Base-by-base conservation (phyloP, 1,284 basidiomycete genomes). In the Leccinum pallidistipes region DNA sequence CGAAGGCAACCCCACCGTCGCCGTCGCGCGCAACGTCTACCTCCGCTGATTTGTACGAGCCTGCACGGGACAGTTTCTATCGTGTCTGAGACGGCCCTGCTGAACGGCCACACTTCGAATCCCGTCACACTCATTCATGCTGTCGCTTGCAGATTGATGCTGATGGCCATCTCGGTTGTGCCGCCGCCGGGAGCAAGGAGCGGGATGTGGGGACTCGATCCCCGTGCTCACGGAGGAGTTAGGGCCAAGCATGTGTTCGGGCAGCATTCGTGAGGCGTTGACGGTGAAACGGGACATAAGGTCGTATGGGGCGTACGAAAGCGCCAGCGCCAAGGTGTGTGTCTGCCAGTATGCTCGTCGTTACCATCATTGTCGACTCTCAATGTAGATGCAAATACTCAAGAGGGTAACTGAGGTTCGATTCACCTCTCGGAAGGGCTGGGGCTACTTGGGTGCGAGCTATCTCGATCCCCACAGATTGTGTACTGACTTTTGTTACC, bases 1-100 rank as follows among this genome's bases (percentile, higher is more conserved):
- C 69, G 97, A 99, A 78, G 87, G 96, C 54, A 99, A 99, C 78
- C 84, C 98, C 32, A 95, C 95, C 0, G 97, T 99, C 93, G 88
- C 91, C 27, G 96, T 98, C 51, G 97, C 97, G 0, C 88, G 97
- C 36, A 99, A 98, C 71, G 96, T 96, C 47, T 90, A 98, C 62
- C 98, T 99, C 81, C 36, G 36, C 36, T 36, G 7, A 14, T 36
- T 36, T 36, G 14, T 36, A 36, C 36, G 36, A 36, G 36, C 36
- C 14, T 36, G 36, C 36, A 14, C 36, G 36, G 36, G 36, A 36
- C 36, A 29, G 14, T 7, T 36, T 36, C 36, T 36, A 36, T 36
- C 36, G 12, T 36, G 36, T 36, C 11, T 36, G 36, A 36, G 36
- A 36, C 36, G 12, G 36, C 36, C 36, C 36, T 14, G 36, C 36